Evolutionary conservation across 169 alveolate genomes (phyloP), one percentile per base, ranked within the genome.

Genomic region (Cryptosporidium andersoni): DNA sequence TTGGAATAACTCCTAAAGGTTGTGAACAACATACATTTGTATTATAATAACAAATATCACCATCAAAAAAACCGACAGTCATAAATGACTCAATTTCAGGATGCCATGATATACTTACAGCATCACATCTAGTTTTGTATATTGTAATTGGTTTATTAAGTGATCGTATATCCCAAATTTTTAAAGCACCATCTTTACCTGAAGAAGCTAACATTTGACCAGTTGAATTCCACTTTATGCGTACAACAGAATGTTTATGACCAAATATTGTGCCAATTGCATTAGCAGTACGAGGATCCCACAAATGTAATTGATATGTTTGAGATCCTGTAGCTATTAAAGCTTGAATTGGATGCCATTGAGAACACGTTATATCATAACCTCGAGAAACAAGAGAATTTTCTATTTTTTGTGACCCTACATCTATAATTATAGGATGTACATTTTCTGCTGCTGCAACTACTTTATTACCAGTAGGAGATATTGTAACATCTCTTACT

Each of bases 261-360:
- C 96, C 95, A 82, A 92, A 91, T 14, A 93, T 88, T 55, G 95
- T 88, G 14, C 94, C 91, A 25, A 93, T 91, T 34, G 94, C 95
- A 39, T 64, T 63, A n/a, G 90, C 88, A 11, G 91, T 88, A 51
- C 92, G 56, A 16, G 95, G 92, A 51, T 94, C 96, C 96, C 96
- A 94, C 8, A 94, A 81, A 40, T 94, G 92, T n/a, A 94, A 81
- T 64, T 92, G 91, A 66, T 92, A 89, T 47, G 93, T 91, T 81
- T 90, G 91, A 64, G 93, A 91, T 45, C 96, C 96, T 9, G 95
- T 92, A 56, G 94, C 96, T 64, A 93, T 89, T 16, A 94, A 82
- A 36, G 93, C 88, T 67, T 88, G 90, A 60, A 82, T 60, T 3
- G 96, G 96, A 66, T 94, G 94, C 96, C 96, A 94, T 66, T 92